Evolutionary conservation across 2,329 filamentous ascomycete genomes (phyloP).

Genomic region (Talaromyces sp.): DNA sequence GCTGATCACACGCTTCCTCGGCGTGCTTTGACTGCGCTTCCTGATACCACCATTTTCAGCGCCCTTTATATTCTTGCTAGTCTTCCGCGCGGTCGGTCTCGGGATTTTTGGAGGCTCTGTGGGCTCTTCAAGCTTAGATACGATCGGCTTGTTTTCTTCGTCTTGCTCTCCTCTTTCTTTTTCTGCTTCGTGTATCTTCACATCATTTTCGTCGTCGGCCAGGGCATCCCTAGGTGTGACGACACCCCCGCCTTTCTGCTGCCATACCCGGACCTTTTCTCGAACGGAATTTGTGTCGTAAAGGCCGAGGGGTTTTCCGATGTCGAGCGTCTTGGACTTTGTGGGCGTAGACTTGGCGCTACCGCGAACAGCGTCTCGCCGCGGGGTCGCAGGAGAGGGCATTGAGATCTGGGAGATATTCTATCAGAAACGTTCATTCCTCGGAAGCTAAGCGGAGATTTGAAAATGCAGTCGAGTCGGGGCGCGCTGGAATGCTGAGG

Average conservation of each 20-base stretch:
- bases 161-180: slow-evolving; percentile 31
- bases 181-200: neutral
- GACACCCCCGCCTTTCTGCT: slow-evolving; percentile 68
- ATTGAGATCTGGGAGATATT: slow-evolving; percentile 25
- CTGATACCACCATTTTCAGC: slow-evolving; percentile 19
- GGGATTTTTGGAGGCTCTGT: slow-evolving; percentile 15
- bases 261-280: slow-evolving; percentile 79
- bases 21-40: slow-evolving; percentile 54
- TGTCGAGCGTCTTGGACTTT: slow-evolving; percentile 52
- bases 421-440: slow-evolving; percentile 8
- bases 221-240: slow-evolving; percentile 53
- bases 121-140: slow-evolving; percentile 17
- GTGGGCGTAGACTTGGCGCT: slow-evolving; percentile 52
- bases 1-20: slow-evolving; percentile 88
- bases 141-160: slow-evolving; percentile 18
- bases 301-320: slow-evolving; percentile 50
- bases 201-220: slow-evolving; percentile 55
- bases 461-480: neutral
- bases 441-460: neutral
- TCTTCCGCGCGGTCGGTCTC: slow-evolving; percentile 15
- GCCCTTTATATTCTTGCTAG: slow-evolving; percentile 15
- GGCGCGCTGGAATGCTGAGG: neutral
- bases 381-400: slow-evolving; percentile 36
- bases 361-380: slow-evolving; percentile 40
- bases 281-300: slow-evolving; percentile 63